Evolutionary conservation across 345 rosid species (phyloP).

Genomic region (Pugionium dolabratum): DNA sequence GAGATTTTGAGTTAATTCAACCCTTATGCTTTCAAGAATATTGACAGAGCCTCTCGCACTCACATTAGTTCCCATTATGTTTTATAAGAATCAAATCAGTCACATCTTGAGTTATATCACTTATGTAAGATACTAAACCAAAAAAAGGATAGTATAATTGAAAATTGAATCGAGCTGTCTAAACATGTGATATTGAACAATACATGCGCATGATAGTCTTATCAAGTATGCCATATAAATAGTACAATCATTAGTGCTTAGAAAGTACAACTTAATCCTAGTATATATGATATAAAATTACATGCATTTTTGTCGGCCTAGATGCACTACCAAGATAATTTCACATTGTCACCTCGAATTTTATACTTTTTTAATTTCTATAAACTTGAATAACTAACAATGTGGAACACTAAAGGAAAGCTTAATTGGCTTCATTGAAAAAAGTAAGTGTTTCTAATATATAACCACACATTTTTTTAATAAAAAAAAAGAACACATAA

Average conservation of each 20-base stretch:
- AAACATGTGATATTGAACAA: slow-evolving; percentile 25
- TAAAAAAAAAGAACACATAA: neutral
- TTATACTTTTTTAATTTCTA: neutral
- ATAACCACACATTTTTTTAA: slow-evolving; percentile 10
- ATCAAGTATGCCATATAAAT: slow-evolving; percentile 10
- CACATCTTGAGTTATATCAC: slow-evolving; percentile 22
- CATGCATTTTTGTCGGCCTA: neutral
- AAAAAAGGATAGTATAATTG: neutral
- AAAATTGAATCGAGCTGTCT: slow-evolving; percentile 2
- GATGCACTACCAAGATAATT: neutral
- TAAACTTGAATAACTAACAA: neutral
- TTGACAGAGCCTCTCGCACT: slow-evolving; percentile 13
- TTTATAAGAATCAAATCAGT: slow-evolving; percentile 11
- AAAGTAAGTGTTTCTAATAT: slow-evolving; percentile 10
- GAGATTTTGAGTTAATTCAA: neutral
- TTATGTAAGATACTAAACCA: neutral
- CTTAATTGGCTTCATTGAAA: slow-evolving; percentile 19
- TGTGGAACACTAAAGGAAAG: slow-evolving; percentile 33
- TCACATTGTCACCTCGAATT: neutral
- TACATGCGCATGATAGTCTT: slow-evolving; percentile 31
- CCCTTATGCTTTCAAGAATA: neutral
- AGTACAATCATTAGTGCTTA: slow-evolving; percentile 22
- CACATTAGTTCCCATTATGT: slow-evolving; percentile 20
- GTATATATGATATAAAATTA: neutral
- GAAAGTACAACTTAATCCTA: slow-evolving; percentile 24